phyloP scores from a whole-genome alignment of 257 asterid species.

The Cruciata laevipes region DNA sequence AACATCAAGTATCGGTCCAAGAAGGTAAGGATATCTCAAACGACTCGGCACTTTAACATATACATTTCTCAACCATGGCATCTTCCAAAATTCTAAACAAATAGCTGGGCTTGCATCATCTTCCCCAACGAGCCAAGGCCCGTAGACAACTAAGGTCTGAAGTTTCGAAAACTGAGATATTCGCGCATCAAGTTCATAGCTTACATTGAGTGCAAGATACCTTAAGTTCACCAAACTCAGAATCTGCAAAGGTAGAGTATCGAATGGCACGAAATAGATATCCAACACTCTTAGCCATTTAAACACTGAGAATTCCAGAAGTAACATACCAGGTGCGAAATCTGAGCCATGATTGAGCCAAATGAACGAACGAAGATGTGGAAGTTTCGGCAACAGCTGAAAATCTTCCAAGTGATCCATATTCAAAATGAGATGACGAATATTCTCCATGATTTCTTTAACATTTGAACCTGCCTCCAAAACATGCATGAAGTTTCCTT shows the following conservation, averaged over 20 bases:
- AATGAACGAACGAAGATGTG: not conserved
- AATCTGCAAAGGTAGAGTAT: not conserved
- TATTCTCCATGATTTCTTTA: not conserved
- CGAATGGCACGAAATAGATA: conserved; percentile 16
- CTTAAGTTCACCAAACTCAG: not conserved
- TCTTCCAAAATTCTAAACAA: conserved; percentile 10
- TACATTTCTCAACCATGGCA: conserved; percentile 26
- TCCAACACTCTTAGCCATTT: conserved; percentile 30
- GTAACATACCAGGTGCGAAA: not conserved
- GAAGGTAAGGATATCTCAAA: conserved; percentile 3
- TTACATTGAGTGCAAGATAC: conserved; percentile 2
- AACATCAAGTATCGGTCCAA: not conserved
- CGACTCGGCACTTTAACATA: conserved; percentile 16
- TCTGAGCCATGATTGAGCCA: not conserved
- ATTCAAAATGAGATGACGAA: conserved; percentile 16
- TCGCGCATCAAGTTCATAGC: conserved; percentile 17
- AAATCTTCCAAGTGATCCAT: conserved; percentile 10
- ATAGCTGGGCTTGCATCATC: not conserved
- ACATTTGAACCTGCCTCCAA: not conserved
- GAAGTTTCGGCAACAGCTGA: conserved; percentile 14
- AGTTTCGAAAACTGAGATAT: conserved; percentile 16
- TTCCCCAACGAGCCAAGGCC: conserved; percentile 11
- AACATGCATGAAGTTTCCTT: conserved; percentile 29
- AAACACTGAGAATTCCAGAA: conserved; percentile 11
- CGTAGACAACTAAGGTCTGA: conserved; percentile 25